A percentile compares a stretch with the other conserved stretches of the same genome.
These are phyloP conservation scores for Neodidymelliopsis sp. DNA, from an alignment of 2,329 filamentous ascomycete species.

Conservation along the genomic window DNA sequence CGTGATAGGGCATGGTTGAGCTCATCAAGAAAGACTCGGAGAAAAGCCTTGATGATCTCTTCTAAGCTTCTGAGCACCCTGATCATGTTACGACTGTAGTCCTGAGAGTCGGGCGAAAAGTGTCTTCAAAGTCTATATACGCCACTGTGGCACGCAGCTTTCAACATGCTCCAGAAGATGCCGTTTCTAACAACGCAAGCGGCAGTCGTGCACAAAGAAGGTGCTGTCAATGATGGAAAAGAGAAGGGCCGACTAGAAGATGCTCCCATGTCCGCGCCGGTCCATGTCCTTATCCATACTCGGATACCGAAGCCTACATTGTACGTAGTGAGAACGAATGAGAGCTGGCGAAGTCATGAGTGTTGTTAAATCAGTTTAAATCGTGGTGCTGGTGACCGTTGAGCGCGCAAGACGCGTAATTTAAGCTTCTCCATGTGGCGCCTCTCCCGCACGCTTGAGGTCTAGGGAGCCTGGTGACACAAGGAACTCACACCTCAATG, in stretches of 20 bases:
- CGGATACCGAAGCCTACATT: not conserved
- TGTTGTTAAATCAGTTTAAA: slow-evolving; percentile 5
- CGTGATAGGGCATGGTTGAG: slow-evolving; percentile 83
- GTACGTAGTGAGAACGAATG: slow-evolving; percentile 5
- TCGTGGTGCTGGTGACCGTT: slow-evolving; percentile 19
- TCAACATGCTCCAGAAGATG: slow-evolving; percentile 27
- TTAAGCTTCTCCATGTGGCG: slow-evolving; percentile 15
- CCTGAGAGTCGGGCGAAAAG: not conserved
- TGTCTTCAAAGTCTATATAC: slow-evolving; percentile 27
- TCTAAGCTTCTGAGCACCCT: slow-evolving; percentile 56
- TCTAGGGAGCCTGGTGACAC: slow-evolving; percentile 29
- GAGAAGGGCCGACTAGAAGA: slow-evolving; percentile 9
- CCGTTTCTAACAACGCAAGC: slow-evolving; percentile 12
- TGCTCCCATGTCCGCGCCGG: slow-evolving; percentile 5
- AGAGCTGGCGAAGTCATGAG: slow-evolving; percentile 1
- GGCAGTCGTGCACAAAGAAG: slow-evolving; percentile 12
- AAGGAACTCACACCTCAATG: slow-evolving; percentile 27
- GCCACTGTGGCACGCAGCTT: slow-evolving; percentile 50
- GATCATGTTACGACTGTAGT: not conserved
- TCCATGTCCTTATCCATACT: slow-evolving; percentile 2
- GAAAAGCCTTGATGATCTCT: slow-evolving; percentile 86
- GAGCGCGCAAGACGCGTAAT: slow-evolving; percentile 17
- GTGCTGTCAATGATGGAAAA: slow-evolving; percentile 15
- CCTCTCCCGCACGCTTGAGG: slow-evolving; percentile 20
- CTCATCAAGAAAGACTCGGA: slow-evolving; percentile 93